phyloP scores from a whole-genome alignment of 305 asterid genomes.

The Solanum aculeatissimum region DNA sequence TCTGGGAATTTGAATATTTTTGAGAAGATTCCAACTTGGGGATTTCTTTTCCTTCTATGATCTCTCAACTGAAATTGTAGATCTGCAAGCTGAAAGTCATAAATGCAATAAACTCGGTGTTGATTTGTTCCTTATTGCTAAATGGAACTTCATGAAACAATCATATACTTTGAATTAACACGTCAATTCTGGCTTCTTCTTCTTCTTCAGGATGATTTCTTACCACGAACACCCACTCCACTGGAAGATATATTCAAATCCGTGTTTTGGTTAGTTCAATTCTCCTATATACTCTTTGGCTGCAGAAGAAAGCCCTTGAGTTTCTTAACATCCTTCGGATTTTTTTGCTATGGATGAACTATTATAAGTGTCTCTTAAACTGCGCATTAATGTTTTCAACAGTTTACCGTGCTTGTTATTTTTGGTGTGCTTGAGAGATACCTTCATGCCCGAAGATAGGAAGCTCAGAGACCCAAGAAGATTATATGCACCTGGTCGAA shows the following conservation, averaged over 20 bases:
- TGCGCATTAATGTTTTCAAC: constrained; percentile 60
- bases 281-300: neutral
- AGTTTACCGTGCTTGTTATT: constrained; percentile 94
- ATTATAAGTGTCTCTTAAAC: constrained; percentile 23
- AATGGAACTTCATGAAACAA: neutral
- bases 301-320: neutral
- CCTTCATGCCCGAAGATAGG: constrained; percentile 84
- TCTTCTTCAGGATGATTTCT: constrained; percentile 71
- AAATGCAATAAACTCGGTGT: neutral
- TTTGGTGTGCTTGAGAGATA: constrained; percentile 87
- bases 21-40: too few relatives aligned
- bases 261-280: constrained; percentile 64
- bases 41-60: too few relatives aligned
- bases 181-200: neutral
- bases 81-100: neutral
- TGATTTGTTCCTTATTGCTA: neutral
- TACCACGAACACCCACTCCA: constrained; percentile 93
- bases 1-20: neutral
- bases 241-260: constrained; percentile 91
- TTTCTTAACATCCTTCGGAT: neutral
- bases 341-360: constrained; percentile 17
- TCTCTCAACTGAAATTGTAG: too few relatives aligned
- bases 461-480: constrained; percentile 86
- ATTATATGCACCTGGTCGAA: constrained; percentile 90
- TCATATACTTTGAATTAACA: neutral